Conservation (phyloP, 805 yeast genomes). For the Maudiozyma bulderi region DNA sequence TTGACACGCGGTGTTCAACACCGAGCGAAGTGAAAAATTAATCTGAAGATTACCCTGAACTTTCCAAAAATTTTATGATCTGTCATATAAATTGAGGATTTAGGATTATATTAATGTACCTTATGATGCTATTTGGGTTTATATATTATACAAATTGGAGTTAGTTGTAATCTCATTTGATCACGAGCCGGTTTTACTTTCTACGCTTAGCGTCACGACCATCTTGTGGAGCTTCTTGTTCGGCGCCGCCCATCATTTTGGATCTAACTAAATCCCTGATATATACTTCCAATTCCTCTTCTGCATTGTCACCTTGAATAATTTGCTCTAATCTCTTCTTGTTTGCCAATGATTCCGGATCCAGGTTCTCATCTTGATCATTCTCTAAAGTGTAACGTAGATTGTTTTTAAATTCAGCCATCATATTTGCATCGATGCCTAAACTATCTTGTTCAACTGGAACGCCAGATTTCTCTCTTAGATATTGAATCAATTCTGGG, state of each 20-base stretch:
- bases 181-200: not conserved
- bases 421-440: slow-evolving; percentile 23
- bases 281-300: slow-evolving; percentile 61
- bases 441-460: slow-evolving; percentile 16
- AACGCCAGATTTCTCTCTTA: slow-evolving; percentile 35
- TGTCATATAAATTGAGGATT: no score
- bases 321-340: slow-evolving; percentile 60
- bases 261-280: slow-evolving; percentile 57
- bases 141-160: no score
- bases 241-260: slow-evolving; percentile 29
- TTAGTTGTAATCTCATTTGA: not conserved
- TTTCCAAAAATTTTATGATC: no score
- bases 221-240: slow-evolving; percentile 11
- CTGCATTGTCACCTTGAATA: slow-evolving; percentile 71
- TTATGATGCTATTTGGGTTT: no score
- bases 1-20: no score
- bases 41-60: no score
- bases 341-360: slow-evolving; percentile 43
- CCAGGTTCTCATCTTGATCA: slow-evolving; percentile 32
- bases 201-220: slow-evolving; percentile 17
- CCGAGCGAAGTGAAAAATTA: no score
- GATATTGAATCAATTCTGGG: slow-evolving; percentile 64
- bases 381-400: slow-evolving; percentile 50
- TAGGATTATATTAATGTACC: no score
- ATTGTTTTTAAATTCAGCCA: slow-evolving; percentile 32